Evolutionary conservation across 768 basidiomycete species (phyloP), one percentile per base, ranked within the genome.

Genomic region (Phylloporus sp.): DNA sequence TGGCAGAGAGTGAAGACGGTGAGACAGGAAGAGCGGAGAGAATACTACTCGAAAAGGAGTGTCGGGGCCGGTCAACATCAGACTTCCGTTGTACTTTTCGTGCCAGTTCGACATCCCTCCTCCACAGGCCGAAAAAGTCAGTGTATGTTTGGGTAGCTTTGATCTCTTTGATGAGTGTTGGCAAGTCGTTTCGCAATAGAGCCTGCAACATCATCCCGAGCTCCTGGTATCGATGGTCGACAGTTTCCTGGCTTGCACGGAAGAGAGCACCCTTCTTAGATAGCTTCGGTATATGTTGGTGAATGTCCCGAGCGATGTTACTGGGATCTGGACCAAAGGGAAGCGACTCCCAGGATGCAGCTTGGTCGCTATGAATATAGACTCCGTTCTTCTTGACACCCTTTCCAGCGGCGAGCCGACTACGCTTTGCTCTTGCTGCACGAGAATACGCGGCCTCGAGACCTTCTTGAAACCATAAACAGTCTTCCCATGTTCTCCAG

Each of bases 401-500:
- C 60, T 88, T 91, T 0, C 89, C 89, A 15, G 81, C 79, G 6
- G 73, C 68, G 11, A 91, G 79, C 28, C 87, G 82, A 24, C 72
- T 73, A 13, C 82, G 83, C 70, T 89, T 91, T 59, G 80, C 77
- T 27, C 81, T 75, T 13, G 89, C 83, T 57, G 81, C 73, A 23
- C 75, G 73, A 18, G 70, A 59, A 59, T 91, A 92, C 62, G 86
- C 84, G 15, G 62, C 55, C 66, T 90, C 88, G 10, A 92, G 71
- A 2, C 70, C 68, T 38, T 85, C 81, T 64, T 92, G 90, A 59
- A 91, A 84, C 72, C 75, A 80, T 10, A 92, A 72, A 52, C 87
- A 90, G 59, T 92, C 90, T 51, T 90, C 90, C 90, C 90, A 92
- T 41, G 77, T 73, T 24, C 90, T 76, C 81, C 86, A 89, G 32